Evolutionary conservation across 2,329 filamentous ascomycete genomes (phyloP).

Genomic region (Coleophoma cylindrospora): DNA sequence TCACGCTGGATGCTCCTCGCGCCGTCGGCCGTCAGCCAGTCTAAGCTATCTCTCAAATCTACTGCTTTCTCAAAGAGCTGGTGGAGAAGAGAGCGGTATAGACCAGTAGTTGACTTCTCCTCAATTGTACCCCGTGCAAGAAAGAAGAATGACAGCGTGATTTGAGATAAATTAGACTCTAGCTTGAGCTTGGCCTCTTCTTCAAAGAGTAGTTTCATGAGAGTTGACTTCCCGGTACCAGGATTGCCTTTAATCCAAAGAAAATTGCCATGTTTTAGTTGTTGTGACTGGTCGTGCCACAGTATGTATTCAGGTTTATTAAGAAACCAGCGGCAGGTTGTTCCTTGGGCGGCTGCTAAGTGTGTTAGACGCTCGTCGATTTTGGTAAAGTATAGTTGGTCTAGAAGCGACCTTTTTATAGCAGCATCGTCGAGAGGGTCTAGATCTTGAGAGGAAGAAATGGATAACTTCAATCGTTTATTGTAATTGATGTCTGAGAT

Average conservation of each 20-base stretch:
- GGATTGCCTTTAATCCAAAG: conserved; percentile 44
- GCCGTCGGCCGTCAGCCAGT: conserved; percentile 19
- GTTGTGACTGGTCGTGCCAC: conserved; percentile 27
- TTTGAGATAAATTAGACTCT: conserved; percentile 11
- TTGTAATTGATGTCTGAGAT: background rate
- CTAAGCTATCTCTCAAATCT: conserved; percentile 25
- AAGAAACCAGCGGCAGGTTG: conserved; percentile 34
- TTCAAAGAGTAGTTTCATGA: conserved; percentile 32
- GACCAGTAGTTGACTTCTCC: conserved; percentile 39
- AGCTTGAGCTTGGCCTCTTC: conserved; percentile 16
- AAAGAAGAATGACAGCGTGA: conserved; percentile 30
- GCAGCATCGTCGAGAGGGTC: background rate
- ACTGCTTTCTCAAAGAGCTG: conserved; percentile 35
- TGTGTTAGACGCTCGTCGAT: conserved; percentile 27
- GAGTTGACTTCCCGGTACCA: conserved; percentile 38
- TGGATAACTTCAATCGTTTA: background rate
- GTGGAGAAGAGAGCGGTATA: conserved; percentile 44
- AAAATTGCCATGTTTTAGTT: conserved; percentile 29
- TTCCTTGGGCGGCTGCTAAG: conserved; percentile 28
- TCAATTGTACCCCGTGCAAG: conserved; percentile 24
- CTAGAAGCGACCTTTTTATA: conserved; percentile 12
- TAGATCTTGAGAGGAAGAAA: background rate
- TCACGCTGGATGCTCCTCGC: conserved; percentile 13
- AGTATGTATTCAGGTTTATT: conserved; percentile 22
- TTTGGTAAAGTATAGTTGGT: conserved; percentile 28